Evolutionary conservation across 805 yeast species (phyloP).

Genomic region (Isabelozyma gotoi): DNA sequence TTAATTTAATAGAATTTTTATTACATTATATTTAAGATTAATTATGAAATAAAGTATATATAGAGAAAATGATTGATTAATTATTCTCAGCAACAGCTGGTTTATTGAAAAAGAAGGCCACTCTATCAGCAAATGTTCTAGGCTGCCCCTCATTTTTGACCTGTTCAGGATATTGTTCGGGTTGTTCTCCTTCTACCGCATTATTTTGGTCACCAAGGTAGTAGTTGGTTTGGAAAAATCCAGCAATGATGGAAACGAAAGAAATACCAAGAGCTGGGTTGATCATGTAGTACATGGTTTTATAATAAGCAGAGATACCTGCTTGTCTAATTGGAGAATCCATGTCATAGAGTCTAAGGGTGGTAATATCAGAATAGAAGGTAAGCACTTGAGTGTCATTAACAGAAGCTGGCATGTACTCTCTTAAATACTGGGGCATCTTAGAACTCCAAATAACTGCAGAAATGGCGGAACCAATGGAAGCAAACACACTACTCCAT

Average conservation of each 20-base stretch:
- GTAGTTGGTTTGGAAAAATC: slow-evolving; percentile 32
- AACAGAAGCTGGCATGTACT: slow-evolving; percentile 21
- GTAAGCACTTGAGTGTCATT: slow-evolving; percentile 14
- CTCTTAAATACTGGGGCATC: slow-evolving; percentile 25
- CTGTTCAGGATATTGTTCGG: background rate
- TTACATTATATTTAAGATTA: no score
- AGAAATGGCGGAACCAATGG: slow-evolving; percentile 40
- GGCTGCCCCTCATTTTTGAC: slow-evolving; percentile 3
- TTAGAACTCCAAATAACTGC: slow-evolving; percentile 32
- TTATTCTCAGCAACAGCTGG: slow-evolving; percentile 3
- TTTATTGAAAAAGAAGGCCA: slow-evolving; percentile 12
- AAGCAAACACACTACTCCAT: slow-evolving; percentile 34
- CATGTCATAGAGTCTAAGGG: slow-evolving; percentile 20
- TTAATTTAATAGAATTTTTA: no score
- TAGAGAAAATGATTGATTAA: no score
- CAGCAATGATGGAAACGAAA: slow-evolving; percentile 24
- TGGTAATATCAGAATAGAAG: slow-evolving; percentile 20
- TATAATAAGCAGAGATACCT: slow-evolving; percentile 29
- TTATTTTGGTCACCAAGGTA: slow-evolving; percentile 36
- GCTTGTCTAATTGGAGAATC: slow-evolving; percentile 27
- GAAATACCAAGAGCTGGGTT: slow-evolving; percentile 26
- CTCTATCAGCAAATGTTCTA: slow-evolving; percentile 9
- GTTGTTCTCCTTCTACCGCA: slow-evolving; percentile 17
- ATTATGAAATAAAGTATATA: no score
- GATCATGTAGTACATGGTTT: slow-evolving; percentile 26